Percentiles rank a stretch among this genome's conserved stretches.
Evolutionary conservation across 345 rosid genomes (phyloP).

Genomic region (Noccaea caerulescens): DNA sequence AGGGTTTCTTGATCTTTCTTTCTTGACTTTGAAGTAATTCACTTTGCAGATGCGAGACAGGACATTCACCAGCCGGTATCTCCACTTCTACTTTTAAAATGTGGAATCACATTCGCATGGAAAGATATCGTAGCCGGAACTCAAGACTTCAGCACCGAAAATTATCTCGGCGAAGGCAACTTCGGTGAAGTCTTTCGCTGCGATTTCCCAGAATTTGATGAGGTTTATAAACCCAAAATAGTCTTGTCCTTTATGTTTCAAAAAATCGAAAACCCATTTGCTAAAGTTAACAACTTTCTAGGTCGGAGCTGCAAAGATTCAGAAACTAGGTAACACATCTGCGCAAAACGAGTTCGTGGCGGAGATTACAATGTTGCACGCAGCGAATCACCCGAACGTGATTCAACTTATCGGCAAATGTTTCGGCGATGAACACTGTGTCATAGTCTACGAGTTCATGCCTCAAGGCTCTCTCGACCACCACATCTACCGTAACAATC

Average conservation of each 20-base stretch:
- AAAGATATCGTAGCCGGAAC: neutral
- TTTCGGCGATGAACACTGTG: conserved; percentile 60
- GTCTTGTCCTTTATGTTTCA: conserved; percentile 3
- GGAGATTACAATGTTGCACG: conserved; percentile 63
- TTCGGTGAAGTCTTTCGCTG: conserved; percentile 35
- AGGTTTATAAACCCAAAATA: conserved; percentile 5
- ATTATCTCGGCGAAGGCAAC: conserved; percentile 13
- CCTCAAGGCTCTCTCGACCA: conserved; percentile 69
- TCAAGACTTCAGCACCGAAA: accelerated
- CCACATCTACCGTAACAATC: conserved; percentile 57
- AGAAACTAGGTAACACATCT: conserved; percentile 51
- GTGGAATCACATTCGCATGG: neutral
- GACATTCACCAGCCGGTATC: neutral
- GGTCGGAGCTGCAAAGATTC: conserved; percentile 82
- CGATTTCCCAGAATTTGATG: neutral
- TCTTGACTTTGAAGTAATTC: neutral
- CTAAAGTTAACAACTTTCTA: conserved; percentile 25
- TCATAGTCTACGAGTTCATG: conserved; percentile 74
- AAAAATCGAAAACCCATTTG: conserved; percentile 1
- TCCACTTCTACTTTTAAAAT: neutral
- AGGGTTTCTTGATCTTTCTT: neutral
- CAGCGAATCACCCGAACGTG: conserved; percentile 67
- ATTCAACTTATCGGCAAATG: conserved; percentile 68
- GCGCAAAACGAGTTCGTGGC: conserved; percentile 69
- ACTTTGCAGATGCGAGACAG: neutral